A percentile compares a stretch with the other conserved stretches of the same genome.
Evolutionary conservation across 2,329 filamentous ascomycete genomes (phyloP).

Genomic region (Fusarium coicis): DNA sequence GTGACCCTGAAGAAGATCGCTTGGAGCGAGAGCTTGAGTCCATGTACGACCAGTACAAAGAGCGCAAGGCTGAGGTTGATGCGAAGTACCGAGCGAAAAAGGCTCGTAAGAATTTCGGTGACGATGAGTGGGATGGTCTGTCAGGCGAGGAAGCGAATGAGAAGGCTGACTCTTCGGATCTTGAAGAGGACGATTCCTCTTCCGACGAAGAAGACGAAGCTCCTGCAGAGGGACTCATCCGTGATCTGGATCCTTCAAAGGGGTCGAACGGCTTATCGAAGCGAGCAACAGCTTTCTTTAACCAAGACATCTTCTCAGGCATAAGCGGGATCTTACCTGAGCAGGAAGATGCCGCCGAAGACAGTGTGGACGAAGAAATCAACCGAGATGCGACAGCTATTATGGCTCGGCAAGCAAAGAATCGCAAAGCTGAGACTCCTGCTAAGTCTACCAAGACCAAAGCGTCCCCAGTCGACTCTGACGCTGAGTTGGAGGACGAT

Average conservation of each 20-base stretch:
- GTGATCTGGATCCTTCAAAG: slow-evolving; percentile 50
- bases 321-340: slow-evolving; percentile 75
- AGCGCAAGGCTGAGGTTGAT: slow-evolving; percentile 80
- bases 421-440: slow-evolving; percentile 38
- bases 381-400: slow-evolving; percentile 49
- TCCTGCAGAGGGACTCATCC: slow-evolving; percentile 47
- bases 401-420: slow-evolving; percentile 41
- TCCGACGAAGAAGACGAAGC: slow-evolving; percentile 46
- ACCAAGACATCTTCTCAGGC: slow-evolving; percentile 92
- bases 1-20: slow-evolving; percentile 82
- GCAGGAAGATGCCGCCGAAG: slow-evolving; percentile 40
- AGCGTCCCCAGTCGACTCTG: slow-evolving; percentile 43
- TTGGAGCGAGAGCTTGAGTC: slow-evolving; percentile 87
- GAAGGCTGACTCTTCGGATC: slow-evolving; percentile 61
- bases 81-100: slow-evolving; percentile 93
- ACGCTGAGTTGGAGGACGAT: slow-evolving; percentile 54
- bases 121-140: slow-evolving; percentile 93
- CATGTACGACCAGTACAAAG: slow-evolving; percentile 88
- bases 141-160: slow-evolving; percentile 72
- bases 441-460: slow-evolving; percentile 5
- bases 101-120: slow-evolving; percentile 80
- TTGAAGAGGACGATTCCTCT: slow-evolving; percentile 59
- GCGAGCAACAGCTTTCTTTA: slow-evolving; percentile 88
- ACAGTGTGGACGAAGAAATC: slow-evolving; percentile 45
- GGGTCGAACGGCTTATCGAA: slow-evolving; percentile 38